A percentile compares a stretch with the other conserved stretches of the same genome.
These are phyloP conservation scores for Phytophthora foliorum DNA, from an alignment of 352 stramenopile species.

Conservation along the genomic window DNA sequence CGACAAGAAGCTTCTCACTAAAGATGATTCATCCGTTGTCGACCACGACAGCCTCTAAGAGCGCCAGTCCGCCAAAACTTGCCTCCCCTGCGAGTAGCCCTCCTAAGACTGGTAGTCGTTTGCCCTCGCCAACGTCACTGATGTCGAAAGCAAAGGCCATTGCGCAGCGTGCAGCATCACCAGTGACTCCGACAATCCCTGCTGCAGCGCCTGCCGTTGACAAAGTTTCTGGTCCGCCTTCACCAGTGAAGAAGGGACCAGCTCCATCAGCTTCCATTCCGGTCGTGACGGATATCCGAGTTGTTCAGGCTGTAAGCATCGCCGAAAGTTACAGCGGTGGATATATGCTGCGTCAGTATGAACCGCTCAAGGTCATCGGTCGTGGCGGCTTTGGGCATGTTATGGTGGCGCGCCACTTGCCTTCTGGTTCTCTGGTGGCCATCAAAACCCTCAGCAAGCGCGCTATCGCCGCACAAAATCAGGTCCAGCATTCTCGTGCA, in stretches of 20 bases:
- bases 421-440: slow-evolving; percentile 66
- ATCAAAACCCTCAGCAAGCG: slow-evolving; percentile 91
- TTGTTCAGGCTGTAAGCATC: slow-evolving; percentile 79
- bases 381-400: slow-evolving; percentile 90
- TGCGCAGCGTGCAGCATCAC: slow-evolving; percentile 22
- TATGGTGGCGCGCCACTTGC: slow-evolving; percentile 75
- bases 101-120: slow-evolving; percentile 17
- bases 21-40: slow-evolving; percentile 16
- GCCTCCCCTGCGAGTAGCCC: slow-evolving; percentile 14
- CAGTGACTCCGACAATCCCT: slow-evolving; percentile 13
- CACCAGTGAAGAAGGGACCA: slow-evolving; percentile 26
- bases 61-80: slow-evolving; percentile 18
- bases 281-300: slow-evolving; percentile 50
- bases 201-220: slow-evolving; percentile 6
- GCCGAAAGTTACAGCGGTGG: slow-evolving; percentile 86
- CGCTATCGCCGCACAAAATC: slow-evolving; percentile 77
- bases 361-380: slow-evolving; percentile 84
- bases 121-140: slow-evolving; percentile 36
- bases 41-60: slow-evolving; percentile 5
- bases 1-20: slow-evolving; percentile 16
- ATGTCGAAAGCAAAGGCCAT: slow-evolving; percentile 37
- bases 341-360: slow-evolving; percentile 81
- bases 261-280: slow-evolving; percentile 28
- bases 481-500: slow-evolving; percentile 87
- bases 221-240: slow-evolving; percentile 21